Percentiles rank a stretch among this genome's conserved stretches.
Conservation (phyloP, 345 rosid genomes). For the Cardamine occulta region DNA sequence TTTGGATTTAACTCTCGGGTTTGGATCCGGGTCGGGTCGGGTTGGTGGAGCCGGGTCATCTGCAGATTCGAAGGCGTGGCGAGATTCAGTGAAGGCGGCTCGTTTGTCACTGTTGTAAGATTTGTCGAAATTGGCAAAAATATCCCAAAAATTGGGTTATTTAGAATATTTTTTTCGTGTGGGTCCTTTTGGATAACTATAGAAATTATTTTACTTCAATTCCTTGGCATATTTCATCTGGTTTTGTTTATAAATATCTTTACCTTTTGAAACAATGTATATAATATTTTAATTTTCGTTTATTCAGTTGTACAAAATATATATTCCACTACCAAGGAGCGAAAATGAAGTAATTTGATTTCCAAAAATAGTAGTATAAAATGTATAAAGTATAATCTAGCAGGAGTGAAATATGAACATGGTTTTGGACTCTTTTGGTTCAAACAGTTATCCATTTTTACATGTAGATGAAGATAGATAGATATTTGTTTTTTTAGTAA, state of each 20-base stretch:
- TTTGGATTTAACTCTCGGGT: conserved; percentile 42
- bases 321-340: not conserved
- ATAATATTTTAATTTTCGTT: not conserved
- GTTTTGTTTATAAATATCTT: conserved; percentile 17
- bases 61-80: conserved; percentile 43
- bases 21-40: conserved; percentile 28
- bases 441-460: conserved; percentile 25
- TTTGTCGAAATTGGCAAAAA: conserved; percentile 1
- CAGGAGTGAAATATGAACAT: conserved; percentile 27
- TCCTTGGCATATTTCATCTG: not conserved
- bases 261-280: conserved; percentile 5
- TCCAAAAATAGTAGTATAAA: not conserved
- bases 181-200: conserved; percentile 18
- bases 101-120: conserved; percentile 38
- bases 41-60: conserved; percentile 17
- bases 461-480: conserved; percentile 26
- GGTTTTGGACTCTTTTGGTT: conserved; percentile 24
- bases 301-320: not conserved
- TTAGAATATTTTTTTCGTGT: not conserved
- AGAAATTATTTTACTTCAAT: conserved; percentile 12
- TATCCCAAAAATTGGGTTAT: conserved; percentile 7
- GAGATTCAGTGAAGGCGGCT: conserved; percentile 25
- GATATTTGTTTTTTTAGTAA: conserved; percentile 1
- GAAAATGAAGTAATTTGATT: not conserved
- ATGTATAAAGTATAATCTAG: not conserved